Evolutionary conservation across 495 filamentous ascomycete genomes (phyloP).

Genomic region (Rhizodiscina lignyota): DNA sequence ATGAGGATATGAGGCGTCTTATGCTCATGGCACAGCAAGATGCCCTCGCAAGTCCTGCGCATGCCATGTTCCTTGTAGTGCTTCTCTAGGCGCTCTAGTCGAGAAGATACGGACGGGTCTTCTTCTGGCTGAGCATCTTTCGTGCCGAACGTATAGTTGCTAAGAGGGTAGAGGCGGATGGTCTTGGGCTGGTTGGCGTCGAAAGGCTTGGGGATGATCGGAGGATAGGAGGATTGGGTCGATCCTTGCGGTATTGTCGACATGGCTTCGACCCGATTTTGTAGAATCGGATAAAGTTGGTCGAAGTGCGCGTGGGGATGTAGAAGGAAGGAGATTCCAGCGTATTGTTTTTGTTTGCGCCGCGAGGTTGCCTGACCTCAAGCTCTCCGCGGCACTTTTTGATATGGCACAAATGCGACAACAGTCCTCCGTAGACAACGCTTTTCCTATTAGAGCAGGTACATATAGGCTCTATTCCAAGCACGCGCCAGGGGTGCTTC

Average conservation of each 20-base stretch:
- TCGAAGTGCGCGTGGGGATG: no score
- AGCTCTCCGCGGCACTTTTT: no score
- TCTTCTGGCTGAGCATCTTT: slow-evolving; percentile 98
- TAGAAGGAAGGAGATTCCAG: no score
- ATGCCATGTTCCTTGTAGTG: slow-evolving; percentile 88
- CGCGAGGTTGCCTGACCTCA: no score
- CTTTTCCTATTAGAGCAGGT: no score
- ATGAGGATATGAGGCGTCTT: slow-evolving; percentile 96
- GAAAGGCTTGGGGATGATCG: slow-evolving; percentile 67
- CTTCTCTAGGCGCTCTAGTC: slow-evolving; percentile 81
- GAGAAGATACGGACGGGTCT: slow-evolving; percentile 84
- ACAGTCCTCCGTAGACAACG: no score
- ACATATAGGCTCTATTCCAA: no score
- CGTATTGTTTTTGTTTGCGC: no score
- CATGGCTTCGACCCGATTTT: no score
- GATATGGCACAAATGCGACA: no score
- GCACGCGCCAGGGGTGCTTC: no score
- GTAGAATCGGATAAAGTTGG: no score
- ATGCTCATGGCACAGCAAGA: slow-evolving; percentile 95
- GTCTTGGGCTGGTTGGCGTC: slow-evolving; percentile 76
- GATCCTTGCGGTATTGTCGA: slow-evolving; percentile 18
- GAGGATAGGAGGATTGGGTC: slow-evolving; percentile 24
- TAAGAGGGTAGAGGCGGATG: slow-evolving; percentile 85
- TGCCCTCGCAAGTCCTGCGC: slow-evolving; percentile 90
- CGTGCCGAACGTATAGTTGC: slow-evolving; percentile 96